phyloP scores from a whole-genome alignment of 495 filamentous ascomycete species.

The Hypoxylon rickii region DNA sequence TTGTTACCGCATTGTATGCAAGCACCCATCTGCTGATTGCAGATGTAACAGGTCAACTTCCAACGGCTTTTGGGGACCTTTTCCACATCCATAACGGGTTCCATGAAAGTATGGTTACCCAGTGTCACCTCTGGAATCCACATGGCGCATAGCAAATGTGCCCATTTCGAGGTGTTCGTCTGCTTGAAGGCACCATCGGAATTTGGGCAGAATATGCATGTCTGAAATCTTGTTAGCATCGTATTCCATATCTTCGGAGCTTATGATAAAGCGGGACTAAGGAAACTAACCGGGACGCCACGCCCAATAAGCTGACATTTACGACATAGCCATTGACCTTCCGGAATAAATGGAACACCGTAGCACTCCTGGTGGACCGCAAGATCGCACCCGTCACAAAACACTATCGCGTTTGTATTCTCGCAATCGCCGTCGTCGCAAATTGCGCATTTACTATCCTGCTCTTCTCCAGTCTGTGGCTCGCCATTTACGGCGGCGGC shows the following conservation, averaged over 20 bases:
- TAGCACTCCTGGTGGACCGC: conserved; percentile 99
- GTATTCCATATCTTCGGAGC: not conserved
- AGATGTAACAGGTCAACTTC: conserved; percentile 96
- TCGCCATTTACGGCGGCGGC: conserved; percentile 92
- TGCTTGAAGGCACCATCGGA: conserved; percentile 98
- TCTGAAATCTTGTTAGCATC: conserved; percentile 49
- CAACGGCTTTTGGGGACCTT: conserved; percentile 92
- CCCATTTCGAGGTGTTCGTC: conserved; percentile 92
- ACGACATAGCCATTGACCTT: conserved; percentile 97
- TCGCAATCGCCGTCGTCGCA: conserved; percentile 99
- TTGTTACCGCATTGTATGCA: conserved; percentile 99
- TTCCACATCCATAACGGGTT: conserved; percentile 96
- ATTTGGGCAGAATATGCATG: conserved; percentile 98
- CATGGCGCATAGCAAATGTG: conserved; percentile 93
- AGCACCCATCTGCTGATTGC: conserved; percentile 94
- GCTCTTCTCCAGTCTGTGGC: conserved; percentile 84
- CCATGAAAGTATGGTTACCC: conserved; percentile 97
- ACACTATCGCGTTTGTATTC: conserved; percentile 99
- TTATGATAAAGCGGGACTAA: conserved; percentile 19
- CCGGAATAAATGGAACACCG: conserved; percentile 96
- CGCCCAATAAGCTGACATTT: conserved; percentile 95
- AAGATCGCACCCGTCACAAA: conserved; percentile 97
- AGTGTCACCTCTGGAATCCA: conserved; percentile 98
- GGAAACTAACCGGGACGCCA: conserved; percentile 72
- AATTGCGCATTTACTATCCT: conserved; percentile 96